Evolutionary conservation across 148 eudicot genomes (phyloP), one percentile per base, ranked within the genome.

Genomic region (Chenopodium album): DNA sequence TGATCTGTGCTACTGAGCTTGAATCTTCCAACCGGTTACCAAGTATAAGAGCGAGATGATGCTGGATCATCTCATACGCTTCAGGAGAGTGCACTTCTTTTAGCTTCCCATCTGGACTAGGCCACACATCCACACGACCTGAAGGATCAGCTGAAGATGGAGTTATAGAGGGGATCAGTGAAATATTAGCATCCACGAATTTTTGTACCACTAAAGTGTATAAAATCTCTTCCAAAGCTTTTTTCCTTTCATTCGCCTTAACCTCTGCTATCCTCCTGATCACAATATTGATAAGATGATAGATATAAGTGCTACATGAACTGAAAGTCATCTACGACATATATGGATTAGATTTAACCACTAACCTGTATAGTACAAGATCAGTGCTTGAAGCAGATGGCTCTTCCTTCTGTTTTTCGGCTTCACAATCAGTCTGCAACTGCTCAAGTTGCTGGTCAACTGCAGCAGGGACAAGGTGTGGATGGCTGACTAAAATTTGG

Each of bases 361-460:
- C 89, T 78, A 41, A 95, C 99, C 90, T 96, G 94, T 94, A 91
- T 75, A 96, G 82, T 4, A 96, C 95, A 48, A 96, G 78, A 41
- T 96, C 95, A 74, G 95, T 92, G n/a, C 94, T 92, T 78, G 95
- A 71, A 69, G 88, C 86, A 67, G 95, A 82, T 13, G 92, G 88
- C 75, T 92, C 91, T 75, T 91, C 95, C 72, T 89, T 89, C 82
- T 90, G 86, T 86, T 94, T 87, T 75, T 91, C 95, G 1, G 93
- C 84, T 81, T 95, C 92, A 62, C 90, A 88, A 72, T 92, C 97
- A 64, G 86, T 94, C 84, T 89, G 90, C 84, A 96, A 93, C 89
- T 90, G 97, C 78, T 92, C 98, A 82, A 96, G 99, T 85, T 96
- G 99, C 87, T 94, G 94, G 32, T 96, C 99, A 65, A 89, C 97